These are phyloP conservation scores for Pythium sp. DNA, from an alignment of 352 stramenopile species.

Conservation along the genomic window DNA sequence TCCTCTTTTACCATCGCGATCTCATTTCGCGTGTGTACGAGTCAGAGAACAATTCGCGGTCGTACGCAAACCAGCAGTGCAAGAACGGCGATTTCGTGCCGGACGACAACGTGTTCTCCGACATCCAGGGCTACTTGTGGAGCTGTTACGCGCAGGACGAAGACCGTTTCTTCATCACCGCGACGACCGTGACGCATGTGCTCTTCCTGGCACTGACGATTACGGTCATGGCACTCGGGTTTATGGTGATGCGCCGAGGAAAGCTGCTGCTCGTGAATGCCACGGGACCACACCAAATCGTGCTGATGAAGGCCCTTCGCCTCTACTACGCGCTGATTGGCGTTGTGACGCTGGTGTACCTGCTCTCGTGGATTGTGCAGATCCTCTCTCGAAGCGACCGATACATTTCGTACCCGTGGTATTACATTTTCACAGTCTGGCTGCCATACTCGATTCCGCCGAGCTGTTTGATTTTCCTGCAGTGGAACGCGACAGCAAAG, in stretches of 20 bases:
- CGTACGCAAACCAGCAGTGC: constrained; percentile 78
- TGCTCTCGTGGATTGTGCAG: constrained; percentile 83
- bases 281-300: constrained; percentile 65
- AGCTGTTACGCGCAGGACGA: constrained; percentile 72
- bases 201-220: constrained; percentile 78
- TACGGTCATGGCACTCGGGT: constrained; percentile 74
- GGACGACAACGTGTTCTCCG: constrained; percentile 73
- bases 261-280: constrained; percentile 73
- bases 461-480: constrained; percentile 84
- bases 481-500: constrained; percentile 86
- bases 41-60: constrained; percentile 62
- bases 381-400: constrained; percentile 59
- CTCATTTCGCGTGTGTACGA: constrained; percentile 76
- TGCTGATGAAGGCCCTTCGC: constrained; percentile 80
- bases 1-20: constrained; percentile 60
- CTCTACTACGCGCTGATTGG: constrained; percentile 86
- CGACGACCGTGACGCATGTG: constrained; percentile 74
- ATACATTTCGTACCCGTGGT: constrained; percentile 83
- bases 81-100: constrained; percentile 51
- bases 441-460: constrained; percentile 81
- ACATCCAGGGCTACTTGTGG: constrained; percentile 85
- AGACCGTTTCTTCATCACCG: constrained; percentile 75
- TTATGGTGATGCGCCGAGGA: constrained; percentile 86
- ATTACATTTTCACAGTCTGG: constrained; percentile 88
- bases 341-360: constrained; percentile 81